phyloP scores from a whole-genome alignment of 495 filamentous ascomycete genomes.

The Talaromyces nanjingensis region DNA sequence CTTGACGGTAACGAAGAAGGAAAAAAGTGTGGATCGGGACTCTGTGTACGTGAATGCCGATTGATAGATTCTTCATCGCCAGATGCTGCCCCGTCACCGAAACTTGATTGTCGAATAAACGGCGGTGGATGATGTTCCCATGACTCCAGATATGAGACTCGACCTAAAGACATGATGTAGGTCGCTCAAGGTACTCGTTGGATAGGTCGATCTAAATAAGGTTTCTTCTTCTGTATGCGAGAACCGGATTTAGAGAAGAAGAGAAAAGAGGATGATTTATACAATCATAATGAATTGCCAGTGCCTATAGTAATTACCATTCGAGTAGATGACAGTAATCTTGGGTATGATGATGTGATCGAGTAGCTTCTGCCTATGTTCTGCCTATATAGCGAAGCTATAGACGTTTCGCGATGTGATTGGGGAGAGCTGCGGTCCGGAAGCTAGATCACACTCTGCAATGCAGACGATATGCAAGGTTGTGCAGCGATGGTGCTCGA shows the following conservation, averaged over 20 bases:
- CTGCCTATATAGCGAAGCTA: not conserved
- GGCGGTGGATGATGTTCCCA: slow-evolving; percentile 37
- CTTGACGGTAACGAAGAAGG: slow-evolving; percentile 39
- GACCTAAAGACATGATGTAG: slow-evolving; percentile 23
- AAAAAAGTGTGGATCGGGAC: slow-evolving; percentile 9
- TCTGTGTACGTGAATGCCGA: not conserved
- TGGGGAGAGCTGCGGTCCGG: not conserved
- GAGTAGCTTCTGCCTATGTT: not conserved
- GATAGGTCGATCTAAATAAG: not conserved
- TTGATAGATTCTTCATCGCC: slow-evolving; percentile 21
- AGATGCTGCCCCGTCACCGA: slow-evolving; percentile 11
- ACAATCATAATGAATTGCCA: not conserved
- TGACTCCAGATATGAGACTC: slow-evolving; percentile 34
- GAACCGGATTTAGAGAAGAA: not conserved
- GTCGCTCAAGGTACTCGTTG: not conserved
- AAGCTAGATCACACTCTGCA: not conserved
- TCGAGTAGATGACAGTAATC: not conserved
- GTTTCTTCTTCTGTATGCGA: not conserved
- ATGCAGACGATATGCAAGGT: not conserved
- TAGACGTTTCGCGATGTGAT: not conserved
- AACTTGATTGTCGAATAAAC: slow-evolving; percentile 18
- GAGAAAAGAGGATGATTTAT: not conserved
- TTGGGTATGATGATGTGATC: not conserved
- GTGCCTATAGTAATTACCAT: not conserved
- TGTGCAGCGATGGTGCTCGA: not conserved